A percentile compares a stretch with the other conserved stretches of the same genome.
Evolutionary conservation across 768 basidiomycete genomes (phyloP).

Genomic region (Panaeolus cyanescens): DNA sequence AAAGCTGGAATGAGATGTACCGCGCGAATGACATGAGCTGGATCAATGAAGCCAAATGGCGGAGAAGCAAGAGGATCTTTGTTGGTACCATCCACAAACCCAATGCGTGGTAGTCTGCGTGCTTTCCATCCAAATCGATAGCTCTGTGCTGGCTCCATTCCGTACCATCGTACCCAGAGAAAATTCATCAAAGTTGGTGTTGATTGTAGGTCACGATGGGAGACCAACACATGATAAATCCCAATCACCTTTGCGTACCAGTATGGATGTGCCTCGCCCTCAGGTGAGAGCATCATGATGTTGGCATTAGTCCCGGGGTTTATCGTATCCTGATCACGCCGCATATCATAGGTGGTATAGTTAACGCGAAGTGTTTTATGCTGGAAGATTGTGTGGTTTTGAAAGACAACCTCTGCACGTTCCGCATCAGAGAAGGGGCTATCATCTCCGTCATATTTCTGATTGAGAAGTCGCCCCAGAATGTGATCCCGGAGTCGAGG

Average conservation of each 20-base stretch:
- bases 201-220: too few species aligned
- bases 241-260: constrained; percentile 34
- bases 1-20: constrained; percentile 47
- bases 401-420: background rate
- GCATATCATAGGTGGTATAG: constrained; percentile 34
- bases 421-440: background rate
- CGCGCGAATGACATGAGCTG: constrained; percentile 35
- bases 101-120: constrained; percentile 20
- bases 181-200: constrained; percentile 18
- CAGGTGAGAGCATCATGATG: constrained; percentile 31
- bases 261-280: constrained; percentile 26
- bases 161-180: constrained; percentile 26
- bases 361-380: constrained; percentile 24
- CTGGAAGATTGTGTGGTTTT: constrained; percentile 1
- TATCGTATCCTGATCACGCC: constrained; percentile 41
- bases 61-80: constrained; percentile 13
- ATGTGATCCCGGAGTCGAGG: constrained; percentile 6
- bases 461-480: background rate
- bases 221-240: constrained; percentile 18
- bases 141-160: constrained; percentile 6
- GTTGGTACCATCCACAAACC: constrained; percentile 29
- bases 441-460: background rate
- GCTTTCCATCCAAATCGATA: constrained; percentile 10
- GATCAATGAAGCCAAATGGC: constrained; percentile 51
- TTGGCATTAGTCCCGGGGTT: constrained; percentile 37